Conservation (phyloP, 2,329 filamentous ascomycete genomes). For the Nemania abortiva region DNA sequence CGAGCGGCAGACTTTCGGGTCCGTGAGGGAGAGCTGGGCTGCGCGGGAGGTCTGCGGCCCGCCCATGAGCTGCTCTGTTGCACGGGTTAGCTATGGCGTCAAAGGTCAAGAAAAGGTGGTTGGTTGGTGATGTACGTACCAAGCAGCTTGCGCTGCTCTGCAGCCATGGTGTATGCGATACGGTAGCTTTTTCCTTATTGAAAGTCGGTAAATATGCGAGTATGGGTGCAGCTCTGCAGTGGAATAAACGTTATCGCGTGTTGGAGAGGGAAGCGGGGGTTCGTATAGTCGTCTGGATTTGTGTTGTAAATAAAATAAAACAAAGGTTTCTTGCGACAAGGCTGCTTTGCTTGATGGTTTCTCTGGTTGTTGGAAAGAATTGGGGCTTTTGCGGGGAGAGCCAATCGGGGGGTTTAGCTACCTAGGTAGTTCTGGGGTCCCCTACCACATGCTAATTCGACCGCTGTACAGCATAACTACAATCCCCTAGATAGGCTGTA, state of each 20-base stretch:
- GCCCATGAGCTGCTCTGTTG: slow-evolving; percentile 89
- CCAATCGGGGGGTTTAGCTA: slow-evolving; percentile 42
- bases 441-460: slow-evolving; percentile 25
- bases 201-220: background rate
- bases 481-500: background rate
- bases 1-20: slow-evolving; percentile 93
- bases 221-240: too few relatives aligned
- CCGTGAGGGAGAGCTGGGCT: slow-evolving; percentile 86
- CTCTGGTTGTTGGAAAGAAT: slow-evolving; percentile 8
- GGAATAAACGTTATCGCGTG: too few relatives aligned
- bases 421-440: slow-evolving; percentile 28
- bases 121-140: slow-evolving; percentile 58
- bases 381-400: slow-evolving; percentile 42
- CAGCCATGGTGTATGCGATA: slow-evolving; percentile 73
- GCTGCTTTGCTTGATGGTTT: slow-evolving; percentile 35
- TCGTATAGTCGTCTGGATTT: background rate
- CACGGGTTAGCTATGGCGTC: slow-evolving; percentile 26
- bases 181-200: background rate
- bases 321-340: slow-evolving; percentile 39
- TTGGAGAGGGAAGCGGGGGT: background rate
- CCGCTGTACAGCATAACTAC: background rate
- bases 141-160: slow-evolving; percentile 97
- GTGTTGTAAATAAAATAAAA: background rate
- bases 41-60: slow-evolving; percentile 78
- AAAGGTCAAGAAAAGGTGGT: background rate